These are phyloP conservation scores for Chaetomium fimeti DNA, from an alignment of 495 filamentous ascomycete species.

Conservation along the genomic window DNA sequence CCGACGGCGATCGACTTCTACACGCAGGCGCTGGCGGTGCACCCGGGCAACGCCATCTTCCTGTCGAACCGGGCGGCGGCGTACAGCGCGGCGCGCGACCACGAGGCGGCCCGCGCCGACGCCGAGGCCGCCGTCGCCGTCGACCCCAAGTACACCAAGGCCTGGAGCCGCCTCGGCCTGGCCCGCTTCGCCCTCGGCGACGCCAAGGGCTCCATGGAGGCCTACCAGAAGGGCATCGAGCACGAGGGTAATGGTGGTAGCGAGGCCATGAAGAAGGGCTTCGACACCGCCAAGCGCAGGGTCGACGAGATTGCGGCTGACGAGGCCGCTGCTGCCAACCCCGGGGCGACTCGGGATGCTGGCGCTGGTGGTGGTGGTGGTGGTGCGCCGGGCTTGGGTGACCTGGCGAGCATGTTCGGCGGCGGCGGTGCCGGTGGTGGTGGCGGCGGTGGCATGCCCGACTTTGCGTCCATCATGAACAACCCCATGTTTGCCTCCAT, in stretches of 20 bases:
- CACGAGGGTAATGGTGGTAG: constrained; percentile 85
- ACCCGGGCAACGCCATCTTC: constrained; percentile 90
- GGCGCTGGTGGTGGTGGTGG: constrained; percentile 40
- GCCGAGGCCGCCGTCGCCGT: constrained; percentile 81
- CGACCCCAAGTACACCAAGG: constrained; percentile 94
- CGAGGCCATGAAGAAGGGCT: constrained; percentile 90
- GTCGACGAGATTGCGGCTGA: constrained; percentile 68
- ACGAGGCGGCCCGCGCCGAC: constrained; percentile 76
- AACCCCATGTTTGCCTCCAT: constrained; percentile 97
- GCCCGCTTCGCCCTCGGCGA: constrained; percentile 89
- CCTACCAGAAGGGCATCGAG: constrained; percentile 90
- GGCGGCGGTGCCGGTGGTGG: constrained; percentile 54
- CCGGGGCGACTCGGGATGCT: constrained; percentile 43
- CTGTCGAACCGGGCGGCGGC: constrained; percentile 96
- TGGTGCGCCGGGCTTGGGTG: constrained; percentile 37
- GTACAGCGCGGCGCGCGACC: constrained; percentile 74
- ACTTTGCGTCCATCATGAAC: constrained; percentile 79
- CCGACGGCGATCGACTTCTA: constrained; percentile 75
- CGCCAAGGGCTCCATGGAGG: constrained; percentile 86
- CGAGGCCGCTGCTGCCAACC: constrained; percentile 33
- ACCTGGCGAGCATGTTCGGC: constrained; percentile 69
- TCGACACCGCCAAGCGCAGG: constrained; percentile 81
- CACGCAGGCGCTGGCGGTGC: constrained; percentile 73
- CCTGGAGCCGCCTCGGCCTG: constrained; percentile 87
- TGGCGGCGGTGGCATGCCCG: constrained; percentile 73